Percentiles rank a stretch among this genome's conserved stretches.
Conservation (phyloP, 2,329 filamentous ascomycete species). For the Scytalidium lignicola region DNA sequence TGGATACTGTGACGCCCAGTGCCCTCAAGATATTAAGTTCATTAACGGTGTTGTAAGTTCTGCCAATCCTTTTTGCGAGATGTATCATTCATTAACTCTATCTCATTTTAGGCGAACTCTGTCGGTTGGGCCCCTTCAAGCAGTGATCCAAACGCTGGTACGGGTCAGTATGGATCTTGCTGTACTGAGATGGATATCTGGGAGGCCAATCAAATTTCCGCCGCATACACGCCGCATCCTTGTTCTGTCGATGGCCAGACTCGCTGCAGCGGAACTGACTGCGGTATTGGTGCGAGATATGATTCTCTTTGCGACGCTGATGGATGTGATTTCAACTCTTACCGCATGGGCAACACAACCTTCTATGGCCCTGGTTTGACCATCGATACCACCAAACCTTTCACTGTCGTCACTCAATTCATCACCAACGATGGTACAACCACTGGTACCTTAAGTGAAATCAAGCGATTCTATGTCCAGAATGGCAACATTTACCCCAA, state of each 20-base stretch:
- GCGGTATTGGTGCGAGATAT: constrained; percentile 45
- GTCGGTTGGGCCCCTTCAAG: constrained; percentile 43
- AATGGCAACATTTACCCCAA: constrained; percentile 47
- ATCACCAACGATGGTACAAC: constrained; percentile 45
- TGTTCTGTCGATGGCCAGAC: constrained; percentile 41
- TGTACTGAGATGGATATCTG: constrained; percentile 66
- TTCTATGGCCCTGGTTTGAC: constrained; percentile 51
- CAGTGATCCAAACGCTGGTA: constrained; percentile 48
- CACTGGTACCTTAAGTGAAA: constrained; percentile 45
- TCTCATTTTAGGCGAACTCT: constrained; percentile 42
- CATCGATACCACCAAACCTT: constrained; percentile 44
- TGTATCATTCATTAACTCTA: constrained; percentile 8
- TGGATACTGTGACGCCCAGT: constrained; percentile 61
- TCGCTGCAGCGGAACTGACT: constrained; percentile 38
- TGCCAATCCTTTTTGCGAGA: not conserved
- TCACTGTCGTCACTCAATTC: constrained; percentile 58
- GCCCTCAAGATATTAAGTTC: constrained; percentile 46
- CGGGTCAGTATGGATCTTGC: constrained; percentile 53
- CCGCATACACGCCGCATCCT: constrained; percentile 54
- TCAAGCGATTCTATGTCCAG: constrained; percentile 54
- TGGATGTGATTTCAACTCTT: constrained; percentile 58
- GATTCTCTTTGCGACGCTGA: constrained; percentile 53
- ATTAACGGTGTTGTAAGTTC: constrained; percentile 44
- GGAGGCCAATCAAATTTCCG: constrained; percentile 57
- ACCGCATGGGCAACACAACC: constrained; percentile 49